These are phyloP conservation scores for Ostreobium quekettii DNA, from an alignment of 139 green algal genomes.

Conservation along the genomic window DNA sequence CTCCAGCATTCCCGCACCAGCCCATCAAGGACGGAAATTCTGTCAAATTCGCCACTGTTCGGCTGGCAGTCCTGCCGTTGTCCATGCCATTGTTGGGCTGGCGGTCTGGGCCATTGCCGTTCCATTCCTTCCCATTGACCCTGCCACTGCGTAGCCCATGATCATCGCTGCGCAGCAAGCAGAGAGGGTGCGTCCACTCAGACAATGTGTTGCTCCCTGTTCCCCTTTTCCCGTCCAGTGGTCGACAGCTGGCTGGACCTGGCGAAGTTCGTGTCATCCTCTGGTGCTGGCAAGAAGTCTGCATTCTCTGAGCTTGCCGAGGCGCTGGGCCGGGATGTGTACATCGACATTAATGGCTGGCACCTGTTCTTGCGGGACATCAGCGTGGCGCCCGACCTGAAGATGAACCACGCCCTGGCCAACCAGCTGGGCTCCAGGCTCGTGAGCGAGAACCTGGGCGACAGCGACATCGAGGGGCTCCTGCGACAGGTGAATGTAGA, in stretches of 20 bases:
- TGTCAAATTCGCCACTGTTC: too few relatives aligned
- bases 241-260: conserved; percentile 33
- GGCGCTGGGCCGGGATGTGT: conserved; percentile 39
- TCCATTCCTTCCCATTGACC: too few relatives aligned
- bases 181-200: neutral
- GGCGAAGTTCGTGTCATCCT: conserved; percentile 28
- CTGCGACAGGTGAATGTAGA: conserved; percentile 15
- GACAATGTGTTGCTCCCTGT: conserved; percentile 1
- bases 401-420: conserved; percentile 41
- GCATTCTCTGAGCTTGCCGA: conserved; percentile 30
- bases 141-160: too few relatives aligned
- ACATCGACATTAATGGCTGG: conserved; percentile 59
- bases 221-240: conserved; percentile 1
- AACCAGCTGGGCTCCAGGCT: conserved; percentile 30
- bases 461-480: conserved; percentile 4
- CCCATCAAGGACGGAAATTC: too few relatives aligned
- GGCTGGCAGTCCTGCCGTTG: neutral
- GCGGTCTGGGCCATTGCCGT: too few relatives aligned
- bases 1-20: too few relatives aligned
- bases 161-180: neutral
- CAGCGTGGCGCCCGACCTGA: conserved; percentile 21
- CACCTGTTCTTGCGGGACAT: conserved; percentile 51
- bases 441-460: neutral
- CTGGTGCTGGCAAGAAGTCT: conserved; percentile 21
- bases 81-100: too few relatives aligned